These are phyloP conservation scores for Goniomonas avonlea DNA, from an alignment of 78 protist genomes.

Conservation along the genomic window DNA sequence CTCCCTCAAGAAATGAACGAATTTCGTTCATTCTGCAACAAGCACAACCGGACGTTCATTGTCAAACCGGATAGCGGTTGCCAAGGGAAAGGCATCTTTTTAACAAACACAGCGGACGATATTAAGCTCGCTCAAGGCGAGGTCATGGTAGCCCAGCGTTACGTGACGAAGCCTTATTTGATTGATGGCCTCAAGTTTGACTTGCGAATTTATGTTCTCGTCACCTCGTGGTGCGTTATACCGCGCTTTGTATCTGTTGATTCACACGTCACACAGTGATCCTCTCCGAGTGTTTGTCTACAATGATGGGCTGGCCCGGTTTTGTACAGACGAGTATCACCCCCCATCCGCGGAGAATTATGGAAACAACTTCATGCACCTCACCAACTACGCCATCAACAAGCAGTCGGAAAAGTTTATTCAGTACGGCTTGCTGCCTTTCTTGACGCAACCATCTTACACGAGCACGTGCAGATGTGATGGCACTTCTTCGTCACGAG, in stretches of 20 bases:
- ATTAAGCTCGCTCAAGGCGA: not conserved
- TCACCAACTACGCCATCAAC: conserved; percentile 74
- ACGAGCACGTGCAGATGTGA: not conserved
- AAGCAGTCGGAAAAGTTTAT: too few species aligned
- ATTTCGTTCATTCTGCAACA: not conserved
- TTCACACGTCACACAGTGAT: too few species aligned
- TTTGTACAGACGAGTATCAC: conserved; percentile 29
- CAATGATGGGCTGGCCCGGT: conserved; percentile 59
- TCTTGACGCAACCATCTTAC: not conserved
- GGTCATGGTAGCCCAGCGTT: conserved; percentile 38
- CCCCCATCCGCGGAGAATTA: not conserved
- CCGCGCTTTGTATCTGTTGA: too few species aligned
- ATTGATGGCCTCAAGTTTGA: conserved; percentile 76
- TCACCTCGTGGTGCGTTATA: too few species aligned
- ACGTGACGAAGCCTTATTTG: conserved; percentile 58
- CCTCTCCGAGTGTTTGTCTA: conserved; percentile 48
- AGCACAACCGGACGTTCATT: not conserved
- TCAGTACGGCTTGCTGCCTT: too few species aligned
- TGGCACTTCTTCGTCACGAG: conserved; percentile 37
- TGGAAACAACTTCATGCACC: conserved; percentile 35
- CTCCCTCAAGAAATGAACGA: conserved; percentile 17
- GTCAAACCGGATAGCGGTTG: conserved; percentile 13
- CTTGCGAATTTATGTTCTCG: conserved; percentile 66
- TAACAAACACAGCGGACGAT: not conserved
- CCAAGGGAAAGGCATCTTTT: not conserved